Evolutionary conservation across 139 green algal species (phyloP), one percentile per base, ranked within the genome.

Genomic region (Pleodorina starrii): DNA sequence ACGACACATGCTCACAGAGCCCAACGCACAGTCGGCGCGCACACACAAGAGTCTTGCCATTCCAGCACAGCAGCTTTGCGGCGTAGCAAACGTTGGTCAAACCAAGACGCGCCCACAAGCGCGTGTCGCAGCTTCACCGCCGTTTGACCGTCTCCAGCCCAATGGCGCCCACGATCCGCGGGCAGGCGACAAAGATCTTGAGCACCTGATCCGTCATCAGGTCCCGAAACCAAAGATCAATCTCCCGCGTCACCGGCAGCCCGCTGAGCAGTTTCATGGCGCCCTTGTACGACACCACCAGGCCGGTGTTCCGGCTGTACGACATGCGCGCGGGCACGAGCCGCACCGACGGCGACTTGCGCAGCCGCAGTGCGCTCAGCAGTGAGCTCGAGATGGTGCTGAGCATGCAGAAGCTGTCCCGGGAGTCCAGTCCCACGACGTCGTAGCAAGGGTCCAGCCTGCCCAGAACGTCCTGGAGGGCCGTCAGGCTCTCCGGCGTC

Each of bases 201-300:
- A 86, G 38, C 38, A 86, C 10, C 10, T 27, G 16, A 27, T 86
- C 79, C 25, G 57, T 75, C 23, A 57, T 69, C 57, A 86, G 25
- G 57, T 86, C 57, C 23, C 79, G 54, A 29, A 51, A 74, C 79
- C 79, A 86, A 27, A 86, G 54, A 12, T 86, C 79, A 2, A 74
- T 48, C 57, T 86, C 79, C 1, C 57, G 79, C 27, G 79, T 86
- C 11, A 86, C 57, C 1, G 79, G 79, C 79, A 86, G 25, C 11
- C 21, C 25, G 27, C 27, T 32, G 38, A 86, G 79, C 54, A 86
- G 38, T 12, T 36, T 29, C 27, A 86, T 23, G 7, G 79, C 79
- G 27, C 79, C 79, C 79, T 86, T 86, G 79, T 86, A 75, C 23
- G 23, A 44, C 7, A 75, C 17, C 57, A 86, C 12, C 12, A 74